Conservation (phyloP, 768 basidiomycete genomes). For the Leccinum rimulosum region DNA sequence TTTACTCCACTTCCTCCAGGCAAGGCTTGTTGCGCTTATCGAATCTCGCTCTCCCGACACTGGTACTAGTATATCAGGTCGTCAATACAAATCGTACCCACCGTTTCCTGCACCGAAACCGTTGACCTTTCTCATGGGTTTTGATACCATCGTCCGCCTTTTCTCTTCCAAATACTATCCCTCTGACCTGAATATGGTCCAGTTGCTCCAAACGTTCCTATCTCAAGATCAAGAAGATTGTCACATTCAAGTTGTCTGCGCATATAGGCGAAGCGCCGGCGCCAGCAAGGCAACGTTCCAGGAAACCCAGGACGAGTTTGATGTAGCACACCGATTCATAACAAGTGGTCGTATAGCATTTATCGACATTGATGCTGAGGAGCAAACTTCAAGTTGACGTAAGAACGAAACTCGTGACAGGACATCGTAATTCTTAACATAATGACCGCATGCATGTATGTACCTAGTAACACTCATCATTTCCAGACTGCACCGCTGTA, state of each 20-base stretch:
- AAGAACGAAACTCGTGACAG: conserved; percentile 33
- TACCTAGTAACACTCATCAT: not conserved
- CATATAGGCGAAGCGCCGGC: conserved; percentile 43
- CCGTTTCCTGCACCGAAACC: conserved; percentile 31
- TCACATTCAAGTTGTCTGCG: conserved; percentile 67
- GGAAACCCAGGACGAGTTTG: conserved; percentile 29
- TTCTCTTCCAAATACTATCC: conserved; percentile 75
- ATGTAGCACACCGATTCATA: conserved; percentile 49
- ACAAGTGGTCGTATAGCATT: conserved; percentile 51
- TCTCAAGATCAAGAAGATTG: conserved; percentile 53
- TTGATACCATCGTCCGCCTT: conserved; percentile 82
- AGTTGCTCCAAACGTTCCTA: conserved; percentile 57
- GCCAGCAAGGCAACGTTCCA: conserved; percentile 17
- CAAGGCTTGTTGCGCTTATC: conserved; percentile 15
- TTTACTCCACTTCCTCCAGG: conserved; percentile 51
- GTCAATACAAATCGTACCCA: conserved; percentile 3
- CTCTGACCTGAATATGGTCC: conserved; percentile 49
- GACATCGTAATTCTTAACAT: conserved; percentile 22
- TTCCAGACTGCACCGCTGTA: not conserved
- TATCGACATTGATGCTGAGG: conserved; percentile 56
- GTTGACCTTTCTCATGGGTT: conserved; percentile 78
- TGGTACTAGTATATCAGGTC: conserved; percentile 9
- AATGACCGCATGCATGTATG: not conserved
- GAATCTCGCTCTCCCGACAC: not conserved
- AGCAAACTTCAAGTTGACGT: conserved; percentile 66